Evolutionary conservation across 169 alveolate species (phyloP).

Genomic region (Cryptosporidium tyzzeri): DNA sequence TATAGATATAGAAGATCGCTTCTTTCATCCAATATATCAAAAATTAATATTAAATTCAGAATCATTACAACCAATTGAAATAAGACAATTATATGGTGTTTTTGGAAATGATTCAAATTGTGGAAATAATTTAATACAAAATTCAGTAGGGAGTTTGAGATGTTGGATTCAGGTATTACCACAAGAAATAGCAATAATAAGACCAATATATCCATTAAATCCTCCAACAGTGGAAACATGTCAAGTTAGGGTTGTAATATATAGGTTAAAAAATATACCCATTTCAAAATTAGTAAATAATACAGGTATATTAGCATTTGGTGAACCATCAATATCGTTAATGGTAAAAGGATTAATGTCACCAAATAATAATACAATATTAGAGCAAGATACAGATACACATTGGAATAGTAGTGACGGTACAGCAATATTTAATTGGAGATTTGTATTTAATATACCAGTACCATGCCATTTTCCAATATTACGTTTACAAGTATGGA

Average conservation of each 20-base stretch:
- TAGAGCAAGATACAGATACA: conserved; percentile 84
- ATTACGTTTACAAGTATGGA: conserved; percentile 86
- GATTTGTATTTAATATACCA: conserved; percentile 86
- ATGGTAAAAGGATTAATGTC: conserved; percentile 76
- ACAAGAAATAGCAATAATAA: conserved; percentile 63
- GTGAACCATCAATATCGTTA: conserved; percentile 68
- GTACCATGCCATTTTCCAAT: conserved; percentile 88
- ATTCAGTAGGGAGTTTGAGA: conserved; percentile 72
- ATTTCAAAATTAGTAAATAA: conserved; percentile 56
- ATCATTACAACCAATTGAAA: conserved; percentile 58
- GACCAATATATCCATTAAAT: conserved; percentile 72
- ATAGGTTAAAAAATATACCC: conserved; percentile 62
- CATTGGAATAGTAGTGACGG: conserved; percentile 92
- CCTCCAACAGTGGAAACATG: conserved; percentile 73
- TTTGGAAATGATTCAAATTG: background rate
- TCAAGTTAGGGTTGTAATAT: conserved; percentile 70
- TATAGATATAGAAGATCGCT: conserved; percentile 74
- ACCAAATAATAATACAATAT: conserved; percentile 50
- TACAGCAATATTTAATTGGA: conserved; percentile 90
- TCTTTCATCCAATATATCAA: conserved; percentile 70
- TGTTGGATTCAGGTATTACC: conserved; percentile 75
- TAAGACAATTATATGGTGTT: conserved; percentile 41
- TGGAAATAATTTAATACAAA: conserved; percentile 16
- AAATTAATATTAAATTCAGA: conserved; percentile 27
- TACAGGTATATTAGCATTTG: conserved; percentile 72